Base-by-base conservation (phyloP, 345 rosid species). In the Carallia pectinifolia region DNA sequence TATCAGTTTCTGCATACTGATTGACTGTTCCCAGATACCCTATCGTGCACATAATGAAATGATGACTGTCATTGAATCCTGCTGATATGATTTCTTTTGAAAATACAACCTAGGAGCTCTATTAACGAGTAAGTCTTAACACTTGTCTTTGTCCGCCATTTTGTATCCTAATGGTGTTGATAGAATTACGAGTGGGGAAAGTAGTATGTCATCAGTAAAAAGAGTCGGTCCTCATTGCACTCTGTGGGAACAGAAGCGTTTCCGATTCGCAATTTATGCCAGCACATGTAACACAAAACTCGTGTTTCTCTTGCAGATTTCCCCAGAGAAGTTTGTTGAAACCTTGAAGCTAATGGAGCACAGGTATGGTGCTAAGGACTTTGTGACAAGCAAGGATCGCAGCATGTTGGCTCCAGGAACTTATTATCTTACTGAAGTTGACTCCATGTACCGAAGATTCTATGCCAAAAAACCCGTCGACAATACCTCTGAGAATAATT, bases 331-430 rank as follows among this genome's bases (percentile, higher is more conserved):
- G 60, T 96, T 96, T 72, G 89, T 89, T 40, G 96, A 88, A 72
- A 87, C 86, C 6, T 58, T 96, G 96, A 84, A 92, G 83, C 85
- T 96, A 60, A 92, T 88, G 96, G 99, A 96, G 88, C 96, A 90
- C 61, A 85, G 99, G 72, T 96, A 96, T 6, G 99, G 99, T 23
- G 95, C 86, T 54, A 96, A 90, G 72, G 98, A 89, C 88, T 96
- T 88, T n/a, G 87, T 86, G 81, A 96, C 99, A 4, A 92, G 84
- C 88, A 87, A 96, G 71, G 99, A 92, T 69, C 79, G 81, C 65
- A 87, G 89, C 81, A 88, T 88, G 62, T 77, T 96, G 85, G 82
- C 95, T 67, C 89, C 97, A 0, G 99, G 95, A 58, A 89, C 99
- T 31, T 90, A 87, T 86, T 96, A 88, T 67, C 92, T 96, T 70